A percentile compares a stretch with the other conserved stretches of the same genome.
Conservation (phyloP, 2,329 filamentous ascomycete genomes). For the Canariomyces notabilis region DNA sequence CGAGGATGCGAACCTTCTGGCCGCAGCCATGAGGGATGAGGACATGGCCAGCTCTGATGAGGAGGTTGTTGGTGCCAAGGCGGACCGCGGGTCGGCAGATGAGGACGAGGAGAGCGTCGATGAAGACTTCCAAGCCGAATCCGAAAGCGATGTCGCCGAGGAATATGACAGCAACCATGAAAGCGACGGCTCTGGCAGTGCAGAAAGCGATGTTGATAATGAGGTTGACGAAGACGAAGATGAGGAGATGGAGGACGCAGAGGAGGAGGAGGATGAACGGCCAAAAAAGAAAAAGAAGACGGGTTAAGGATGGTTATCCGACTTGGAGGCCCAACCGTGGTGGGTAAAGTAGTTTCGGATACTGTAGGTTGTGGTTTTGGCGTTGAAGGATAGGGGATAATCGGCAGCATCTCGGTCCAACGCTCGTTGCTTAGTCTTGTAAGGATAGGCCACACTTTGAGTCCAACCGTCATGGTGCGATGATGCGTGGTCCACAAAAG, state of each 20-base stretch:
- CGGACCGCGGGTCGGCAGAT: conserved; percentile 84
- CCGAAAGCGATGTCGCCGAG: conserved; percentile 91
- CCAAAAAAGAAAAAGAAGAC: conserved; percentile 43
- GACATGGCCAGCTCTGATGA: conserved; percentile 82
- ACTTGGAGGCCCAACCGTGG: background rate
- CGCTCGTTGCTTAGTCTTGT: too few relatives aligned
- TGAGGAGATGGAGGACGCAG: conserved; percentile 36
- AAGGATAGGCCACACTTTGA: too few relatives aligned
- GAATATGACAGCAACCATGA: conserved; percentile 92
- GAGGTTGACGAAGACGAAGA: conserved; percentile 46
- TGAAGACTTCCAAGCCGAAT: conserved; percentile 90
- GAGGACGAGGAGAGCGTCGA: conserved; percentile 94
- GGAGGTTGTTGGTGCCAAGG: conserved; percentile 63
- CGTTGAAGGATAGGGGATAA: too few relatives aligned
- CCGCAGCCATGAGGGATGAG: conserved; percentile 77
- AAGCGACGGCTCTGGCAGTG: conserved; percentile 68
- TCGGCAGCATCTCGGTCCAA: too few relatives aligned
- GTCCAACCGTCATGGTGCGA: too few relatives aligned
- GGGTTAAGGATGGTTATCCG: conserved; percentile 19
- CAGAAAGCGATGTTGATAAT: conserved; percentile 55
- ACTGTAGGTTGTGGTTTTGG: background rate
- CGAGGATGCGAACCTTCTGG: conserved; percentile 77
- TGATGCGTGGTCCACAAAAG: too few relatives aligned
- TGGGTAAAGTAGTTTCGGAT: background rate
- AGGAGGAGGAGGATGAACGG: conserved; percentile 34